These are phyloP conservation scores for Penicillium crystallinum DNA, from an alignment of 495 filamentous ascomycete species.

Conservation along the genomic window DNA sequence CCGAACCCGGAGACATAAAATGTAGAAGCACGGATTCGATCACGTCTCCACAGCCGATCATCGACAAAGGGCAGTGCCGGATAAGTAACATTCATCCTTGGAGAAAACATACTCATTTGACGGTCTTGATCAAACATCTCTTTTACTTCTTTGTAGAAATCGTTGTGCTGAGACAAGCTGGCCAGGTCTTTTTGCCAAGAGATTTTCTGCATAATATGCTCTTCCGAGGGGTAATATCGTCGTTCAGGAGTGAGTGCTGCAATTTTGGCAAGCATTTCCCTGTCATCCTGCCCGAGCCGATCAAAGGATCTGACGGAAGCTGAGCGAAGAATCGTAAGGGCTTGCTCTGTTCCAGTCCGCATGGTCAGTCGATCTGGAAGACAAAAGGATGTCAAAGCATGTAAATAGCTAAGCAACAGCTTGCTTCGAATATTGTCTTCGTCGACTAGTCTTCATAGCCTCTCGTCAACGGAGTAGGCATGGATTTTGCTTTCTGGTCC, in stretches of 20 bases:
- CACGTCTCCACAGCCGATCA: neutral
- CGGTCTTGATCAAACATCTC: neutral
- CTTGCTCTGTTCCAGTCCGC: slow-evolving; percentile 59
- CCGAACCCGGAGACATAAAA: neutral
- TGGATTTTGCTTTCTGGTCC: slow-evolving; percentile 16
- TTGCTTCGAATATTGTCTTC: slow-evolving; percentile 51
- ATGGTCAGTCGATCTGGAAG: slow-evolving; percentile 53
- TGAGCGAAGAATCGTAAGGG: slow-evolving; percentile 43
- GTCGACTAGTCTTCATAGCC: slow-evolving; percentile 45
- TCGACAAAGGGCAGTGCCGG: neutral
- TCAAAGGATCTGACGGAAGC: slow-evolving; percentile 48
- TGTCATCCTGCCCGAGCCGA: neutral
- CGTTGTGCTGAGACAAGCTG: neutral
- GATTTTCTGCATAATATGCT: neutral
- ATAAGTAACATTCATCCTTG: neutral
- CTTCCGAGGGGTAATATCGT: neutral
- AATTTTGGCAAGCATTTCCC: neutral
- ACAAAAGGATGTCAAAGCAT: slow-evolving; percentile 57
- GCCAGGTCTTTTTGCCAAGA: neutral
- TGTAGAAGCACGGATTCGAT: neutral
- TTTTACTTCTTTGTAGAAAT: neutral
- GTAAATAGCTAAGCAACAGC: slow-evolving; percentile 50
- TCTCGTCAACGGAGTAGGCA: slow-evolving; percentile 46
- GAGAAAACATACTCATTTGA: neutral
- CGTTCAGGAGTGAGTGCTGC: neutral